Evolutionary conservation across 768 basidiomycete genomes (phyloP).

Genomic region (Calocera viscosa): DNA sequence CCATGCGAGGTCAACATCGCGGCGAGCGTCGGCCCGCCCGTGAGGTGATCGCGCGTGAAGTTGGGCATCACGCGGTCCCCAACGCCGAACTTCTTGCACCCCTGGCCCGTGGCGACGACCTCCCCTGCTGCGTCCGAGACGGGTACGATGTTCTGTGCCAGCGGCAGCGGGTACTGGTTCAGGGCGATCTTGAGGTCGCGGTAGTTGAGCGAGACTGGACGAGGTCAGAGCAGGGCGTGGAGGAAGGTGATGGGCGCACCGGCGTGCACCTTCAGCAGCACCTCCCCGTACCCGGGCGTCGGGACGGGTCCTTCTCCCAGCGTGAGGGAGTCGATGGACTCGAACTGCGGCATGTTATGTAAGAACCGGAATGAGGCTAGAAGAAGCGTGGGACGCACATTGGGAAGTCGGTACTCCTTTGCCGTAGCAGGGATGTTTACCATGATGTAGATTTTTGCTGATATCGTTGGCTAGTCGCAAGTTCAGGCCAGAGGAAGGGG

Average conservation of each 20-base stretch:
- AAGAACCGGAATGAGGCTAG: not conserved
- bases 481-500: not conserved
- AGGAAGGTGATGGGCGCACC: not conserved
- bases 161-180: not conserved
- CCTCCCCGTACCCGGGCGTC: not conserved
- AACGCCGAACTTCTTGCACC: constrained; percentile 2
- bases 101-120: constrained; percentile 9
- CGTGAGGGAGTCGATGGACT: not conserved
- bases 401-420: not conserved
- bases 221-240: not conserved
- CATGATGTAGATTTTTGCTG: not conserved
- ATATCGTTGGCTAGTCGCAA: not conserved
- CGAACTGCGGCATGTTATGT: not conserved
- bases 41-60: constrained; percentile 11
- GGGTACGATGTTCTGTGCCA: not conserved
- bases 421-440: not conserved
- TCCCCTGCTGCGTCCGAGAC: constrained; percentile 14
- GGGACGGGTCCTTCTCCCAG: not conserved
- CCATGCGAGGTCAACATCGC: constrained; percentile 10
- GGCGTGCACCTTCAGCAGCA: not conserved
- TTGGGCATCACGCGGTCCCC: constrained; percentile 14
- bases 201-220: constrained; percentile 1
- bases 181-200: constrained; percentile 4
- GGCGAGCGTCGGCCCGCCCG: not conserved
- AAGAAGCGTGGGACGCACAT: not conserved